phyloP scores from a whole-genome alignment of 176 grass and related monocot genomes.

The Carex littledalei region DNA sequence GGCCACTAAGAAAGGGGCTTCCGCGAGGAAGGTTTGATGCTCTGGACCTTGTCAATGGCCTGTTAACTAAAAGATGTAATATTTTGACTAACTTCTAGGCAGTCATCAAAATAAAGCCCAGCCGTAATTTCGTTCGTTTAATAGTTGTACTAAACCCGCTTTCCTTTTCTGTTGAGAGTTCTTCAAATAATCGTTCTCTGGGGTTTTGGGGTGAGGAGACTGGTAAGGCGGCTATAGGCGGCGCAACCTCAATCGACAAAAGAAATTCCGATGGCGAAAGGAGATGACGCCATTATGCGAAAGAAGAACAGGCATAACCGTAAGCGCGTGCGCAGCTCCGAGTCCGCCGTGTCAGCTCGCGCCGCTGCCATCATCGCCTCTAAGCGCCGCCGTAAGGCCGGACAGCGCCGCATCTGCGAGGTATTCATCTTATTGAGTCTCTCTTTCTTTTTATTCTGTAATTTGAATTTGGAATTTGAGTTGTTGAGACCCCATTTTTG shows the following conservation, averaged over 20 bases:
- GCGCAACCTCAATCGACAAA: neutral
- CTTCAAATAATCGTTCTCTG: neutral
- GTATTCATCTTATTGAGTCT: neutral
- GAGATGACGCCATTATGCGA: slow-evolving; percentile 58
- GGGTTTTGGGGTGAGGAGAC: neutral
- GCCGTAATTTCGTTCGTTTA: neutral
- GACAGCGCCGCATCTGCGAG: slow-evolving; percentile 79
- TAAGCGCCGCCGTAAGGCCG: slow-evolving; percentile 76
- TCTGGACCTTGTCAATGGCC: neutral
- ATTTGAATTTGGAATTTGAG: neutral
- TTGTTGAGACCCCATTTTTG: neutral
- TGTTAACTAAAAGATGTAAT: neutral
- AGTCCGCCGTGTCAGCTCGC: slow-evolving; percentile 68
- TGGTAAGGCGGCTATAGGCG: neutral
- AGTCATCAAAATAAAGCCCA: neutral
- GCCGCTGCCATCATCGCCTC: slow-evolving; percentile 67
- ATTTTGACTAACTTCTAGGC: neutral
- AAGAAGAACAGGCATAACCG: slow-evolving; percentile 58
- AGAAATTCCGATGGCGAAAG: slow-evolving; percentile 61
- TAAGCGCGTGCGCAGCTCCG: slow-evolving; percentile 67
- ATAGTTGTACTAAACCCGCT: neutral
- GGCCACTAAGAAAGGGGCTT: neutral
- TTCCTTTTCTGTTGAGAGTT: neutral
- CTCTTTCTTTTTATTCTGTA: neutral
- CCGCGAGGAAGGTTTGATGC: neutral